phyloP scores from a whole-genome alignment of 257 asterid genomes.

The Verbena officinalis region DNA sequence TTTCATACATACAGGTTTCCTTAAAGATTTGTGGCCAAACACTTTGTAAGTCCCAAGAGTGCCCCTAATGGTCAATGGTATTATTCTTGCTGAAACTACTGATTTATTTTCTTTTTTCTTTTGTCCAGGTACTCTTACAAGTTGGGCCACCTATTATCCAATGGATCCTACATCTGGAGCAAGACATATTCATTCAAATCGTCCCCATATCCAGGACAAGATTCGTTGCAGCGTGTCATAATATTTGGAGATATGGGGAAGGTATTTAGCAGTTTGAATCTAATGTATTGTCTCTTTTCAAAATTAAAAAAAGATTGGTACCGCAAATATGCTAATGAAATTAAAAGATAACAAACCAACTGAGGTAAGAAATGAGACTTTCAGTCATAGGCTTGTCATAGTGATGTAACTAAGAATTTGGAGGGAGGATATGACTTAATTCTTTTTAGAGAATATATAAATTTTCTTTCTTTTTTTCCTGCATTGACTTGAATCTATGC shows the following conservation, averaged over 20 bases:
- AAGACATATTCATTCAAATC: conserved; percentile 66
- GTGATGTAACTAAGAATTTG: conserved; percentile 1
- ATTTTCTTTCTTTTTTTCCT: neutral
- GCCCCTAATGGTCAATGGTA: neutral
- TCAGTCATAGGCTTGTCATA: neutral
- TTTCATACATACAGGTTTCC: conserved; percentile 86
- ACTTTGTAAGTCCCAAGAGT: conserved; percentile 47
- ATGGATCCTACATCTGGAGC: conserved; percentile 77
- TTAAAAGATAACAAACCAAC: conserved; percentile 13
- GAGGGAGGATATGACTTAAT: neutral
- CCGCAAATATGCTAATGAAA: neutral
- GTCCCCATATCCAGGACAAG: conserved; percentile 89
- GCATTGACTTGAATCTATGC: neutral
- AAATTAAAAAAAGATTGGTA: neutral
- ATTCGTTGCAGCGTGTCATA: conserved; percentile 77
- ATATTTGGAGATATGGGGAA: conserved; percentile 97
- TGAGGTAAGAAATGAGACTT: neutral
- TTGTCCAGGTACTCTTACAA: conserved; percentile 65
- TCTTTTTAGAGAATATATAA: neutral
- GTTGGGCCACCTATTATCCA: conserved; percentile 61
- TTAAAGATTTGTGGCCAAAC: conserved; percentile 88
- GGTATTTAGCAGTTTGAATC: conserved; percentile 45
- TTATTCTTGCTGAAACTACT: conserved; percentile 12
- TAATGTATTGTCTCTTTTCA: neutral
- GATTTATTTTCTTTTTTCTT: neutral